phyloP scores from a whole-genome alignment of 192 early-diverging fungal species.

The Linnemannia schmuckeri region DNA sequence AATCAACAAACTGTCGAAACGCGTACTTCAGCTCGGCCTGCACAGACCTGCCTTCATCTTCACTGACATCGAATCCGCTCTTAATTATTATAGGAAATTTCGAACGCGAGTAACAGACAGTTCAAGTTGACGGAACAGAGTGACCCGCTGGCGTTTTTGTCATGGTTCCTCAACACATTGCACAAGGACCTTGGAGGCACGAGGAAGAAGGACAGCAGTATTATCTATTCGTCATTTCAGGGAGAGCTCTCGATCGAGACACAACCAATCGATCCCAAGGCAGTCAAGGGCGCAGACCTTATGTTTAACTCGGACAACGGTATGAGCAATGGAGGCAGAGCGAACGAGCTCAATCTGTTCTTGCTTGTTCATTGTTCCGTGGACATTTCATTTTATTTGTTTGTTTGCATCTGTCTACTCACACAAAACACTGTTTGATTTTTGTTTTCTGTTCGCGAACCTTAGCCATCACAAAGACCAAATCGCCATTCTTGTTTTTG shows the following conservation, averaged over 20 bases:
- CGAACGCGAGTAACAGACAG: conserved; percentile 80
- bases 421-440: not conserved
- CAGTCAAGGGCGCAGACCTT: conserved; percentile 54
- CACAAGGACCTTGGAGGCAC: conserved; percentile 89
- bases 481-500: conserved; percentile 86
- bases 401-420: not conserved
- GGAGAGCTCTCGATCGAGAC: conserved; percentile 85
- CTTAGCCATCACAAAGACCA: conserved; percentile 66
- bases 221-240: conserved; percentile 88
- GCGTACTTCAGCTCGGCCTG: not conserved
- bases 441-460: not conserved
- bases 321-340: conserved; percentile 21
- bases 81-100: conserved; percentile 73
- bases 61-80: not conserved
- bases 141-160: conserved; percentile 89
- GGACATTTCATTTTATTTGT: not conserved
- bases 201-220: conserved; percentile 78
- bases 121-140: conserved; percentile 85
- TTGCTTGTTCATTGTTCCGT: not conserved
- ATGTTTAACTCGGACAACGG: conserved; percentile 59
- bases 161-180: conserved; percentile 93
- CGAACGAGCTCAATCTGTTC: conserved; percentile 6
- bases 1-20: not conserved
- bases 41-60: not conserved
- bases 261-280: conserved; percentile 68